phyloP scores from a whole-genome alignment of 495 filamentous ascomycete genomes.

The Xylaria telfairii region DNA sequence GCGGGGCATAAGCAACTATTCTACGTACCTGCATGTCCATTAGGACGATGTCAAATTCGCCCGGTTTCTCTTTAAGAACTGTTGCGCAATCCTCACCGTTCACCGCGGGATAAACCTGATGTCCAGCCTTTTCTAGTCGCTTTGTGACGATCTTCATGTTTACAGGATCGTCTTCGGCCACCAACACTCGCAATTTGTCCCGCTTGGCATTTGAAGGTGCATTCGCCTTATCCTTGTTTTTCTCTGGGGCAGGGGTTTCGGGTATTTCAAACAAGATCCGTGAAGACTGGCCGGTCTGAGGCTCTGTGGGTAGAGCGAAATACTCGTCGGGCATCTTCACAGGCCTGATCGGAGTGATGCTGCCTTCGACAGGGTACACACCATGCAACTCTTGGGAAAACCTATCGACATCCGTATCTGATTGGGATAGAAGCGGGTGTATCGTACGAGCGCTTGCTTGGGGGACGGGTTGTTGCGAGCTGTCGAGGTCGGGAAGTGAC shows the following conservation, averaged over 20 bases:
- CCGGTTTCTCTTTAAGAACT: constrained; percentile 64
- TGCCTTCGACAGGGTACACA: constrained; percentile 39
- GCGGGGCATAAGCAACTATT: background rate
- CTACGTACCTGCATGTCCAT: constrained; percentile 91
- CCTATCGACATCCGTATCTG: constrained; percentile 9
- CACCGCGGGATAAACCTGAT: constrained; percentile 72
- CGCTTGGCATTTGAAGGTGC: constrained; percentile 3
- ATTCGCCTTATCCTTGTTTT: background rate
- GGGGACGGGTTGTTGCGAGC: background rate
- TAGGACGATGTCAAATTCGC: constrained; percentile 79
- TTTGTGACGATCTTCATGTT: constrained; percentile 90
- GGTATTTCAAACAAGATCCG: constrained; percentile 46
- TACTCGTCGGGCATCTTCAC: constrained; percentile 49
- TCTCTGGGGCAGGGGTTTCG: constrained; percentile 20
- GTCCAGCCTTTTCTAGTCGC: constrained; percentile 78
- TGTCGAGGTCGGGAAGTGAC: constrained; percentile 14
- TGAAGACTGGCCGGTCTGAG: constrained; percentile 33
- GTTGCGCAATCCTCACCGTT: constrained; percentile 89
- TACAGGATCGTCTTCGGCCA: constrained; percentile 93
- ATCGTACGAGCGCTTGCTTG: constrained; percentile 4
- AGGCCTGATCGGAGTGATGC: constrained; percentile 47
- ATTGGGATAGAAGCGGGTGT: background rate
- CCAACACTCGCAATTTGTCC: constrained; percentile 67
- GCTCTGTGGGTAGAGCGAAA: constrained; percentile 27
- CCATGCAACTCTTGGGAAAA: constrained; percentile 28